A percentile compares a stretch with the other conserved stretches of the same genome.
phyloP scores from a whole-genome alignment of 2,329 filamentous ascomycete species.

The Amauroascus niger region DNA sequence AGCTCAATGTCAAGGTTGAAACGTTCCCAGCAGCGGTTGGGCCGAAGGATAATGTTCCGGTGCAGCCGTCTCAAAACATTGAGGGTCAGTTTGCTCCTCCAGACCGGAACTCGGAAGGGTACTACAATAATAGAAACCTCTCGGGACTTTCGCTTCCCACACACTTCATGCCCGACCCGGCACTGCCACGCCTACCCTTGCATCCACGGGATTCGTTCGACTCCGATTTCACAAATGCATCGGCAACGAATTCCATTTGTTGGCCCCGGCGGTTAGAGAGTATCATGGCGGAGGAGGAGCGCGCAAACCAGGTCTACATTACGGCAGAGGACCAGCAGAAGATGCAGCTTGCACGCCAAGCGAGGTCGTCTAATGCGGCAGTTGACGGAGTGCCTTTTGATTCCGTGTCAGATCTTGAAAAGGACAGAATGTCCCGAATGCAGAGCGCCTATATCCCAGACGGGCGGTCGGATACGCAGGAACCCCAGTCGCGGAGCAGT shows the following conservation, averaged over 20 bases:
- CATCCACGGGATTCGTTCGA: constrained; percentile 57
- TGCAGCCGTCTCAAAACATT: constrained; percentile 64
- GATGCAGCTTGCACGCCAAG: constrained; percentile 57
- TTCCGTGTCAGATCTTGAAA: constrained; percentile 5
- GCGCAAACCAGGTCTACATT: constrained; percentile 44
- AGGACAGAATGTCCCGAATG: constrained; percentile 5
- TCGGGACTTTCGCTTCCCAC: constrained; percentile 51
- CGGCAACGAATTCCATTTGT: constrained; percentile 52
- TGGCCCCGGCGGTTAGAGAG: constrained; percentile 61
- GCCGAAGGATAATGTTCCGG: constrained; percentile 44
- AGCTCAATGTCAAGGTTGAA: constrained; percentile 80
- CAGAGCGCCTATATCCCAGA: constrained; percentile 1
- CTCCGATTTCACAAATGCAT: constrained; percentile 52
- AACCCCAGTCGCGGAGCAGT: not conserved
- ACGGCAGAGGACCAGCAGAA: constrained; percentile 65
- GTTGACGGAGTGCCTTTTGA: constrained; percentile 6
- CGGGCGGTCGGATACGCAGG: not conserved
- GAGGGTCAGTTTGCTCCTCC: constrained; percentile 71
- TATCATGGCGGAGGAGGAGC: constrained; percentile 64
- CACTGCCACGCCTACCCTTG: constrained; percentile 40
- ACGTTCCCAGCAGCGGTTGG: constrained; percentile 53
- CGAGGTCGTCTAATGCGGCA: not conserved
- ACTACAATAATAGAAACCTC: constrained; percentile 61
- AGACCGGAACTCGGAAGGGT: constrained; percentile 56
- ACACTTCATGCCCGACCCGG: constrained; percentile 38